Conservation (phyloP, 139 green algal genomes). For the Closterium sp. region DNA sequence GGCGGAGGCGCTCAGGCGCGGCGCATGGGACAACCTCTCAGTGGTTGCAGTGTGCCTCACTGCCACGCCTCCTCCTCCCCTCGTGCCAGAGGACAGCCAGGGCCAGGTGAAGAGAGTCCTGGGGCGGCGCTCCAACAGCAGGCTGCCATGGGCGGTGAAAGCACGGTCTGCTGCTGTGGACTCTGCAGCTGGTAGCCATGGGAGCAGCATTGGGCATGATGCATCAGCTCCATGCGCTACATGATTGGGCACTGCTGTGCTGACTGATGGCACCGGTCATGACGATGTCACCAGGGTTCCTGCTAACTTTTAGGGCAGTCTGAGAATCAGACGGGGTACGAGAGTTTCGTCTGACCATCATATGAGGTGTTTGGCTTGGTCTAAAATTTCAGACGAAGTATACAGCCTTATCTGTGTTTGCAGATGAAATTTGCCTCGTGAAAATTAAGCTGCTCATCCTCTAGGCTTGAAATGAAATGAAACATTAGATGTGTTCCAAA, state of each 20-base stretch:
- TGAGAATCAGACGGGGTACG: too few relatives aligned
- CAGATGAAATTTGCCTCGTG: too few relatives aligned
- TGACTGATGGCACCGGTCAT: background rate
- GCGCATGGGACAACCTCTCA: conserved; percentile 59
- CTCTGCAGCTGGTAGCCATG: background rate
- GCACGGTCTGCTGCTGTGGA: background rate
- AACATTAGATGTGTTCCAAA: too few relatives aligned
- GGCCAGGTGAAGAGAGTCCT: background rate
- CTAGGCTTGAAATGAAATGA: too few relatives aligned
- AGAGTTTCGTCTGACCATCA: too few relatives aligned
- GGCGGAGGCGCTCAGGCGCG: conserved; percentile 51
- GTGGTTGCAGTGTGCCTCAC: conserved; percentile 57
- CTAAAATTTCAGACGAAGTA: too few relatives aligned
- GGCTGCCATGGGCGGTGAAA: background rate
- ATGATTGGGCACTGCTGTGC: background rate
- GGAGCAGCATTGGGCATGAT: background rate
- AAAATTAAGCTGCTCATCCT: too few relatives aligned
- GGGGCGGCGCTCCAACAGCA: background rate
- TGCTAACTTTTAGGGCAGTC: too few relatives aligned
- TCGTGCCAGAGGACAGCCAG: background rate
- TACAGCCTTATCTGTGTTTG: too few relatives aligned
- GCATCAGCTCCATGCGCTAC: background rate
- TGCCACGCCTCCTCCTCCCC: conserved; percentile 32
- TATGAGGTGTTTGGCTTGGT: too few relatives aligned
- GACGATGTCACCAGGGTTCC: too few relatives aligned